Conservation (phyloP, 192 early-diverging fungal species). For the Backusella sp. region DNA sequence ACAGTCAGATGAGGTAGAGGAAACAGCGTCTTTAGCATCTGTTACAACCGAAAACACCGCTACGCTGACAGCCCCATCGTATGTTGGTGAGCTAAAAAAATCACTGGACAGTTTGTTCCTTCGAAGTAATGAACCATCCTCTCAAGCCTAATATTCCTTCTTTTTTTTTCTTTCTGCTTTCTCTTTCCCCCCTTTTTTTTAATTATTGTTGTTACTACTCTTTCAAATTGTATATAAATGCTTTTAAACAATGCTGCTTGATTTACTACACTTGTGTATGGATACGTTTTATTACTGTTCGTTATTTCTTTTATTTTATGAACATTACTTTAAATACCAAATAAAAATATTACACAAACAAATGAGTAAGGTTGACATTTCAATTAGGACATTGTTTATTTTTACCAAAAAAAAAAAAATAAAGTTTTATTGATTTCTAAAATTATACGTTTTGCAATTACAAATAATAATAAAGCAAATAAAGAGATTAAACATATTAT, state of each 20-base stretch:
- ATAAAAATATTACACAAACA: not conserved
- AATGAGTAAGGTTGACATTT: not conserved
- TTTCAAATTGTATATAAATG: slow-evolving; percentile 5
- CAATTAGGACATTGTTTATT: too few relatives aligned
- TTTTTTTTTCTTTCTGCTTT: not conserved
- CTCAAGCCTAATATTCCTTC: not conserved
- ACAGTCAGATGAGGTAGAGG: not conserved
- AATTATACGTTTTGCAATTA: too few relatives aligned
- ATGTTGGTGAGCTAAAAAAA: slow-evolving; percentile 18
- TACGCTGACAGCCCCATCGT: not conserved
- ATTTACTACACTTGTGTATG: not conserved
- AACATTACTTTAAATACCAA: not conserved
- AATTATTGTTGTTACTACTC: not conserved
- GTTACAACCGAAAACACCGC: not conserved
- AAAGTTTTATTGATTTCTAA: not conserved
- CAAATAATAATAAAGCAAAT: too few relatives aligned
- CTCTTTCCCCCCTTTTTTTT: not conserved
- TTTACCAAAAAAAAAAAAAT: not conserved
- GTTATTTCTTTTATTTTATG: not conserved
- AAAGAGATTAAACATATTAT: not conserved
- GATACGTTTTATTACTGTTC: not conserved
- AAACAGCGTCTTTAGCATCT: not conserved
- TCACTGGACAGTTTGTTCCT: not conserved
- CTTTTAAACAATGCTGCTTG: not conserved
- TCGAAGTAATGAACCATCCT: not conserved